A percentile compares a stretch with the other conserved stretches of the same genome.
Evolutionary conservation across 768 basidiomycete species (phyloP).

Genomic region (Auricularia sp.): DNA sequence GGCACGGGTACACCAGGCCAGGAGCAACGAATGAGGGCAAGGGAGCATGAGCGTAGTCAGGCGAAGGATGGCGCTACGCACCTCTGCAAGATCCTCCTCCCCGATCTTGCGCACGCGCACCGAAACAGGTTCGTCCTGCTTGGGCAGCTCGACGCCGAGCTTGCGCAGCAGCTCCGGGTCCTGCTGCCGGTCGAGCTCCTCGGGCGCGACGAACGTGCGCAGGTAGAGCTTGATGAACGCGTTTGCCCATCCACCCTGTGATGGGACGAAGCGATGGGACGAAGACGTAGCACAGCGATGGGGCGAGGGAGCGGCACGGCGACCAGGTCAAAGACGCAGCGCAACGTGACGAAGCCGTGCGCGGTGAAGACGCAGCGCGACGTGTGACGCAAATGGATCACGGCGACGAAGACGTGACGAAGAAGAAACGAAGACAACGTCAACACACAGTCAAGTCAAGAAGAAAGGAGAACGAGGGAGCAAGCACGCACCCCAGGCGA

Average conservation of each 20-base stretch:
- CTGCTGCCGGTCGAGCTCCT: slow-evolving; percentile 47
- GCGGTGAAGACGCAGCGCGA: too few relatives aligned
- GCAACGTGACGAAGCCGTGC: too few relatives aligned
- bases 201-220: slow-evolving; percentile 63
- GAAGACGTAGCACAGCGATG: neutral
- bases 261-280: neutral
- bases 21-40: too few relatives aligned
- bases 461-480: too few relatives aligned
- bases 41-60: too few relatives aligned
- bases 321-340: too few relatives aligned
- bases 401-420: too few relatives aligned
- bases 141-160: slow-evolving; percentile 1
- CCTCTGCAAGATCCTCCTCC: neutral
- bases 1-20: too few relatives aligned
- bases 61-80: too few relatives aligned
- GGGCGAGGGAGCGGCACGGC: neutral
- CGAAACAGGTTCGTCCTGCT: neutral
- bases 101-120: neutral
- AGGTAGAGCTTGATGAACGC: slow-evolving; percentile 71
- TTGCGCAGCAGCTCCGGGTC: neutral
- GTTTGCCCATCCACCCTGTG: slow-evolving; percentile 61
- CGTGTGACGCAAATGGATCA: too few relatives aligned
- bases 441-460: too few relatives aligned
- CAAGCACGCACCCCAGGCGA: slow-evolving; percentile 46
- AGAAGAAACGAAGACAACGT: too few relatives aligned